phyloP scores from a whole-genome alignment of 2,329 filamentous ascomycete genomes.

The Xylariaceae sp. region DNA sequence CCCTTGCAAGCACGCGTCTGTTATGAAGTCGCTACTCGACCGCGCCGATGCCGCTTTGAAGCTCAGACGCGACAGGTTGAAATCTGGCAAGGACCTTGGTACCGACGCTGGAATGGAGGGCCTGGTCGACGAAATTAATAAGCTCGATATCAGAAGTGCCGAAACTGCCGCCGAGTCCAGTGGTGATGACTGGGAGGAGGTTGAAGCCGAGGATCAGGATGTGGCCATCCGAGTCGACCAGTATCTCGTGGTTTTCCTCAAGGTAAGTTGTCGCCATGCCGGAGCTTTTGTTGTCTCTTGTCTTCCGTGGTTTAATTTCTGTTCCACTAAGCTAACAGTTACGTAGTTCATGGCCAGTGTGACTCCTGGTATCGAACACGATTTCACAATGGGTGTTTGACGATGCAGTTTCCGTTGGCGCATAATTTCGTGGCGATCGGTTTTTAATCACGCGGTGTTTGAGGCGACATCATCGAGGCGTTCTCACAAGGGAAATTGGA shows the following conservation, averaged over 20 bases:
- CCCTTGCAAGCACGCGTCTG: slow-evolving; percentile 92
- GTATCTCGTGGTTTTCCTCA: slow-evolving; percentile 80
- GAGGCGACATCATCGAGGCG: slow-evolving; percentile 15
- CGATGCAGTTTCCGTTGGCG: slow-evolving; percentile 6
- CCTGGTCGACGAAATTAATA: slow-evolving; percentile 73
- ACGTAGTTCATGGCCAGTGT: slow-evolving; percentile 73
- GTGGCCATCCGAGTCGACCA: slow-evolving; percentile 83
- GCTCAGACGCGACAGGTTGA: slow-evolving; percentile 76
- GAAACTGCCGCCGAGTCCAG: slow-evolving; percentile 48
- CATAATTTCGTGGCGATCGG: slow-evolving; percentile 1
- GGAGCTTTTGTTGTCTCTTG: background rate
- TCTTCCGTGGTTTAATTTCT: background rate
- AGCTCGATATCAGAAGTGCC: slow-evolving; percentile 52
- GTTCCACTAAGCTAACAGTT: slow-evolving; percentile 23
- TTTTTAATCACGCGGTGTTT: slow-evolving; percentile 6
- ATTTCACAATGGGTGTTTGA: slow-evolving; percentile 93
- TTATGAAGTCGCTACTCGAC: slow-evolving; percentile 97
- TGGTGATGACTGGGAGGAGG: slow-evolving; percentile 61
- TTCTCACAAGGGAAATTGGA: slow-evolving; percentile 20
- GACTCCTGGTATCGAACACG: slow-evolving; percentile 93
- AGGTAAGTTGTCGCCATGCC: slow-evolving; percentile 46
- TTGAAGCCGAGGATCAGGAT: slow-evolving; percentile 62
- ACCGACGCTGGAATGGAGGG: slow-evolving; percentile 67
- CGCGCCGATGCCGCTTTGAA: slow-evolving; percentile 91
- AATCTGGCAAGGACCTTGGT: slow-evolving; percentile 47